phyloP scores from a whole-genome alignment of 2,329 filamentous ascomycete species.

The Sporothrix pseudoabietina region DNA sequence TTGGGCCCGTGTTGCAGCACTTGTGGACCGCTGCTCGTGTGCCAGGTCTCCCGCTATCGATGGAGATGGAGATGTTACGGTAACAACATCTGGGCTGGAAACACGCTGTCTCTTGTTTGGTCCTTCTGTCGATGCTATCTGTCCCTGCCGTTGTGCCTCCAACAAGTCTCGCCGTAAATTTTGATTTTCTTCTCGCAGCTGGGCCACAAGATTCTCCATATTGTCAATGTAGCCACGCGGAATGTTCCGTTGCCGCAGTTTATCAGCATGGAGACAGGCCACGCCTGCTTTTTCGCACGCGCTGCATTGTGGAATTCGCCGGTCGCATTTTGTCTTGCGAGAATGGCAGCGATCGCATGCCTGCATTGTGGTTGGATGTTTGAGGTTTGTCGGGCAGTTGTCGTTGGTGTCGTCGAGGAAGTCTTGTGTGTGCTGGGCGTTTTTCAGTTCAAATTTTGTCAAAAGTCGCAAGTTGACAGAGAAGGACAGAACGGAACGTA shows the following conservation, averaged over 20 bases:
- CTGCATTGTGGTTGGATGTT: slow-evolving; percentile 43
- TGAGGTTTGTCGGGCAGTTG: not conserved
- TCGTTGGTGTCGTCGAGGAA: no score
- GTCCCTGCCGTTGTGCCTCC: not conserved
- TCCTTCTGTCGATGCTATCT: not conserved
- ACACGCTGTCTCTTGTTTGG: not conserved
- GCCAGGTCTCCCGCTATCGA: not conserved
- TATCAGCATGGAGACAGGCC: slow-evolving; percentile 30
- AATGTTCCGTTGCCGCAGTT: slow-evolving; percentile 29
- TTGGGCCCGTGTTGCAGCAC: not conserved
- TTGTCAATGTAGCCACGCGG: slow-evolving; percentile 33
- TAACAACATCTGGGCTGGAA: not conserved
- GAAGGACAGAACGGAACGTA: no score
- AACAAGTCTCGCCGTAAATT: slow-evolving; percentile 10
- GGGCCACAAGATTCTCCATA: slow-evolving; percentile 30
- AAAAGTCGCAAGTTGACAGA: no score
- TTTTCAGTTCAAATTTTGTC: no score
- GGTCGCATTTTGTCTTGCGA: slow-evolving; percentile 34
- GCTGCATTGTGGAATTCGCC: slow-evolving; percentile 32
- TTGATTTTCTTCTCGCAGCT: slow-evolving; percentile 31
- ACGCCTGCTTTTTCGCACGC: slow-evolving; percentile 31
- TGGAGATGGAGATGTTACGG: not conserved
- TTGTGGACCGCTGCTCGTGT: not conserved
- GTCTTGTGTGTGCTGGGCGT: no score
- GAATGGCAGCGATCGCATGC: slow-evolving; percentile 34